Evolutionary conservation across 768 basidiomycete species (phyloP), one percentile per base, ranked within the genome.

Genomic region (Chalciporus piperatus): DNA sequence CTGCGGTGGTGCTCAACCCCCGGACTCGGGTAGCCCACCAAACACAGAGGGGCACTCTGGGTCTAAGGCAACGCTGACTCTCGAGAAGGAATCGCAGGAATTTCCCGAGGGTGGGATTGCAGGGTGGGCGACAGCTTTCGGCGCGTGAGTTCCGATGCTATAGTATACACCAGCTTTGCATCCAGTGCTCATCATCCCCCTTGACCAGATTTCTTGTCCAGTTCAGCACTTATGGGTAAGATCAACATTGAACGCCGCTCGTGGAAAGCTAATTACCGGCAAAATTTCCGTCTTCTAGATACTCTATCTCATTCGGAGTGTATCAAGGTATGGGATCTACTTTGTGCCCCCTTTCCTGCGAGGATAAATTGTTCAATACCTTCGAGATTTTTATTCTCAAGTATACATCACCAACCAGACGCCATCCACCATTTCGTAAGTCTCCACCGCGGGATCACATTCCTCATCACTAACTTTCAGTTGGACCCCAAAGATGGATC

Each of bases 341-440:
- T 2, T 14, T n/a, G 27, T 37, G 6, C 16, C 17, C n/a, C 13
- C n/a, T 27, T 16, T 11, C 7, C 22, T 22, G 22, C 22, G 22
- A 22, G 22, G 22, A 22, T 22, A 22, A 4, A 22, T 22, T 22
- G 22, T 22, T 22, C 22, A 22, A 22, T 22, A 8, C 27, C 16
- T 33, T 20, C 14, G 30, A 75, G 74, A 75, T 64, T 75, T 69
- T 48, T 77, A 75, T 58, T 56, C 64, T 37, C 67, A 64, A 39
- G 66, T 58, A 6, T 74, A 72, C 51, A 62, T 76, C 38, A 67
- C 69, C 22, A 67, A 68, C 32, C 45, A 70, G 46, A 66, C 73
- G 0, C 30, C 73, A 7, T 76, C 74, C 20, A 58, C 67, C 20
- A 72, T 76, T n/a, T 66, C 74, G 74, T 73, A 47, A 53, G 74